phyloP scores from a whole-genome alignment of 2,329 filamentous ascomycete genomes.

The Scedosporium apiospermum region DNA sequence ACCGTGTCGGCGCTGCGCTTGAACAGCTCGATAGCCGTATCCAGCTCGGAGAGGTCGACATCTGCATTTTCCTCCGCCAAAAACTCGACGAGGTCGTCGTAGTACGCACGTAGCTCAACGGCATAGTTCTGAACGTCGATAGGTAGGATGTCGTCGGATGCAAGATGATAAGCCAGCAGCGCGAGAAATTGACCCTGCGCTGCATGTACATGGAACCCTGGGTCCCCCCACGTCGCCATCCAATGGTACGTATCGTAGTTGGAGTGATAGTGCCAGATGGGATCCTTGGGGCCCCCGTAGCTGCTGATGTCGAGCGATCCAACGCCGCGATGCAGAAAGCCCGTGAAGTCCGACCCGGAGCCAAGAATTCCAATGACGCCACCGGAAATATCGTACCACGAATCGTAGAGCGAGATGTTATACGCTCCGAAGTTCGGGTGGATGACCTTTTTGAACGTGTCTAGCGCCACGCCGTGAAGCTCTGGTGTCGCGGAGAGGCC shows the following conservation, averaged over 20 bases:
- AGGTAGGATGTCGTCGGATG: constrained; percentile 26
- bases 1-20: constrained; percentile 20
- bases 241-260: constrained; percentile 81
- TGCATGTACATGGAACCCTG: constrained; percentile 49
- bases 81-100: constrained; percentile 24
- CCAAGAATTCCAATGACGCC: constrained; percentile 44
- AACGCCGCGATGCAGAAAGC: constrained; percentile 49
- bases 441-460: constrained; percentile 49
- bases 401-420: constrained; percentile 28
- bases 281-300: constrained; percentile 27
- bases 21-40: constrained; percentile 28
- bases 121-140: constrained; percentile 31
- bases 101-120: constrained; percentile 27
- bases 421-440: constrained; percentile 49
- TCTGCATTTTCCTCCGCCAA: constrained; percentile 20
- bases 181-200: constrained; percentile 40
- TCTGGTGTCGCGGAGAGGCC: constrained; percentile 53
- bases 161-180: constrained; percentile 28
- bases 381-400: constrained; percentile 25
- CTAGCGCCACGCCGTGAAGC: constrained; percentile 54
- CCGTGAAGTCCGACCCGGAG: constrained; percentile 58
- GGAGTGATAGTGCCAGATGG: constrained; percentile 68
- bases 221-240: constrained; percentile 74
- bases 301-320: constrained; percentile 45
- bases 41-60: constrained; percentile 27